Evolutionary conservation across 129 eudicot species (phyloP), one percentile per base, ranked within the genome.

Genomic region (Smallanthus sonchifolius): DNA sequence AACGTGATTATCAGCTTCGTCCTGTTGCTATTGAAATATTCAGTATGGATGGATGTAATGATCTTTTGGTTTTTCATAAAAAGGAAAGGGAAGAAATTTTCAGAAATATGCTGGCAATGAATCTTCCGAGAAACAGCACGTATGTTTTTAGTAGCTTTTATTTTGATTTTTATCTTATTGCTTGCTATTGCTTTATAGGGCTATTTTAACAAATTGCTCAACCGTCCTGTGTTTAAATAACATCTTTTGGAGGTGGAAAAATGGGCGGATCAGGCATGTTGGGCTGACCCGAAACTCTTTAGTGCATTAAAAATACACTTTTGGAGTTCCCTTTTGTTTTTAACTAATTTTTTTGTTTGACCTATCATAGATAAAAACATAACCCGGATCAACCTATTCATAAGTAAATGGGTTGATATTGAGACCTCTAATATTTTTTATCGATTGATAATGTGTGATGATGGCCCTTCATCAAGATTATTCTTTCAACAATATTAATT

Each of bases 31-130:
- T 95, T 62, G 99, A 95, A 78, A 84, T 95, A 60, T 95, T 95
- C 71, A 95, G 97, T 87, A 95, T 95, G 96, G 97, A 95, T 77
- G 99, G 99, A 68, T 95, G 99, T 71, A 95, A 95, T 43, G 99
- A 95, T 79, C 94, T 95, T 19, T 67, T 95, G 70, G 97, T 95
- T 72, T 95, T 95, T 73, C 99, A 95, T 85, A 95, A 95, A 80
- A 95, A 87, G 72, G 99, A 95, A 87, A 82, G 99, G 77, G 99
- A 95, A 73, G 97, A 91, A 66, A 91, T 95, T 55, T 88, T 91
- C 79, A 89, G 83, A 73, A 95, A 95, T 83, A 79, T 95, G 81
- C 78, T 85, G 76, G 88, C 99, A 64, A 75, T 91, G 90, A 91
- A 91, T 87, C 87, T 91, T 57, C 99, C 96, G 15, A 85, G 96